Conservation (phyloP, 2,329 filamentous ascomycete genomes). For the Neopestalotiopsis sp. region DNA sequence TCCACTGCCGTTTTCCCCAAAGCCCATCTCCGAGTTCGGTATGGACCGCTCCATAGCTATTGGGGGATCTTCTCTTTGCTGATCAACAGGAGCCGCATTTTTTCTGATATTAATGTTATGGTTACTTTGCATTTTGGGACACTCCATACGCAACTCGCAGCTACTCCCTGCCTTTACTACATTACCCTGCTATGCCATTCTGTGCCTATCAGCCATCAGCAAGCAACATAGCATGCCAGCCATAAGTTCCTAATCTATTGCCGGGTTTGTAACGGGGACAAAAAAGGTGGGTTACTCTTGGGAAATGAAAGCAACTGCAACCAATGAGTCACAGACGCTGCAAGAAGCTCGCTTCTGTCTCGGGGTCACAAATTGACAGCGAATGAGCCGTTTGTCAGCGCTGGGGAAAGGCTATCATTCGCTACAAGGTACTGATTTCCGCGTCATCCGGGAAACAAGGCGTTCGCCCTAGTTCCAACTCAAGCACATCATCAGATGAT, state of each 20-base stretch:
- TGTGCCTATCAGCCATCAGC: no score
- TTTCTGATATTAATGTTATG: not conserved
- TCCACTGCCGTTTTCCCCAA: not conserved
- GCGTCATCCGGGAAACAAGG: slow-evolving; percentile 15
- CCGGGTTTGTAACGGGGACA: not conserved
- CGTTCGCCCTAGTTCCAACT: slow-evolving; percentile 2
- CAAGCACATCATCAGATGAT: slow-evolving; percentile 8
- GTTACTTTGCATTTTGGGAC: no score
- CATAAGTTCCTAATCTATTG: not conserved
- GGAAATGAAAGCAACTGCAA: slow-evolving; percentile 5
- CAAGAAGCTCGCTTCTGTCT: not conserved
- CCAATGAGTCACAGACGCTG: slow-evolving; percentile 1
- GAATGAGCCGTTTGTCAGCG: slow-evolving; percentile 16
- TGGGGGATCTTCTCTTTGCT: not conserved
- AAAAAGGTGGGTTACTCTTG: slow-evolving; percentile 4
- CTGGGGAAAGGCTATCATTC: not conserved
- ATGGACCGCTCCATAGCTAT: not conserved
- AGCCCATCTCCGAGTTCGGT: not conserved
- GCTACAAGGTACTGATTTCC: slow-evolving; percentile 6
- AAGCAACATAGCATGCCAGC: no score
- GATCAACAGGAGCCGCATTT: not conserved
- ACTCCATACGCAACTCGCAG: not conserved
- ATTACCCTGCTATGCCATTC: no score
- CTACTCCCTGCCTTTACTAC: not conserved
- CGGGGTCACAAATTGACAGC: not conserved